These are phyloP conservation scores for Talaromyces sp. DNA, from an alignment of 2,329 filamentous ascomycete genomes.

Conservation along the genomic window DNA sequence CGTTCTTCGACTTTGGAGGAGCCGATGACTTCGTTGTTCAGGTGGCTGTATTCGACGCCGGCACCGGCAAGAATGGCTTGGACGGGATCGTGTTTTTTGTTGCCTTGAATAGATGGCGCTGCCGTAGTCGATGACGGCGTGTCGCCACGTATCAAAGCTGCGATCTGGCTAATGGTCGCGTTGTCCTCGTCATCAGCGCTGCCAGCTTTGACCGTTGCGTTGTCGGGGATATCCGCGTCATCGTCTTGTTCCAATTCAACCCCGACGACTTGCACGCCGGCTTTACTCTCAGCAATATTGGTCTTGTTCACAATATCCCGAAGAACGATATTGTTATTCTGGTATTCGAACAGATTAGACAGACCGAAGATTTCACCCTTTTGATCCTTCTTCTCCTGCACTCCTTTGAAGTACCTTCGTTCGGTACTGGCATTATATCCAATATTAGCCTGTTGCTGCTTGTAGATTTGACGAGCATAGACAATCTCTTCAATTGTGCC, in stretches of 20 bases:
- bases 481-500: constrained; percentile 97
- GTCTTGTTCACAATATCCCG: constrained; percentile 98
- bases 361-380: constrained; percentile 95
- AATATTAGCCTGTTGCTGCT: constrained; percentile 97
- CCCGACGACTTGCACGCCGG: constrained; percentile 74
- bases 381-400: constrained; percentile 75
- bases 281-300: constrained; percentile 88
- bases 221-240: constrained; percentile 39
- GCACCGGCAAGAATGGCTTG: constrained; percentile 83
- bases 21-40: constrained; percentile 93
- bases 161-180: constrained; percentile 69
- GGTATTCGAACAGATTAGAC: constrained; percentile 78
- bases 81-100: constrained; percentile 65
- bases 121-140: constrained; percentile 15
- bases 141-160: constrained; percentile 55
- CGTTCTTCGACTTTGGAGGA: constrained; percentile 86
- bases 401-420: constrained; percentile 89
- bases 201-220: constrained; percentile 18
- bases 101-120: constrained; percentile 25
- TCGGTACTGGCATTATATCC: constrained; percentile 91
- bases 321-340: constrained; percentile 72
- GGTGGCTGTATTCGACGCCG: constrained; percentile 91
- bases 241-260: constrained; percentile 66
- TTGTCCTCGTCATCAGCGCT: constrained; percentile 54
- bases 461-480: constrained; percentile 96